Base-by-base conservation (phyloP, 495 filamentous ascomycete species). In the Cetradonia linearis region DNA sequence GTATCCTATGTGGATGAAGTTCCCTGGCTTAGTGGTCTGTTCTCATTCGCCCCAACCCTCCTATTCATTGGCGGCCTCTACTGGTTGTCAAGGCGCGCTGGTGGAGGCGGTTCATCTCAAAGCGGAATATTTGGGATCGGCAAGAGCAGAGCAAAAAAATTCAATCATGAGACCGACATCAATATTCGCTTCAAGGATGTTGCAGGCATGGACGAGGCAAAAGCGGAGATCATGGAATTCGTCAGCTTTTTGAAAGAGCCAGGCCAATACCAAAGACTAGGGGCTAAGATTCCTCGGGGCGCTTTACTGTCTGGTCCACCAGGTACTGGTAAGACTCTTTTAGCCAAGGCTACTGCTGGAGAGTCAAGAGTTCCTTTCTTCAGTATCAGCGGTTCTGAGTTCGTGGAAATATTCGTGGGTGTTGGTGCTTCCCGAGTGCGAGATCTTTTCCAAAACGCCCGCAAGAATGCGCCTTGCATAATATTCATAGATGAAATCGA, bases 401-500 rank as follows among this genome's bases (percentile, higher is more conserved):
- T 98, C 66, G 91, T 98, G 42, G 93, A 98, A 74, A 97, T 98
- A 91, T 98, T 97, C 67, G 93, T 98, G 46, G 93, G 93, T 79
- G 93, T 98, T 55, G 93, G 93, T 74, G 87, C 93, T 37, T 96
- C 90, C 11, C 83, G 93, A 69, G 93, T 98, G 46, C 83, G 93
- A 68, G 93, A 98, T 72, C 80, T 98, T 40, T 98, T 98, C 66
- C 86, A 89, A 49, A 96, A 88, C 64, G 93, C 93, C 13, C 81
- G 94, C 44, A 96, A 96, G 76, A 93, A 91, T 72, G 86, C 94
- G 5, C 93, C 93, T 3, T 98, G 93, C 74, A 98, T 98, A 71
- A 93, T 98, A 71, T 98, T 98, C 77, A 96, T 98, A 66, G 93
- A 98, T 69, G 93, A 98, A 74, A 98, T 98, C 62, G 93, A 98